Conservation (phyloP, 148 eudicot genomes). For the Salicornia ramosissima region DNA sequence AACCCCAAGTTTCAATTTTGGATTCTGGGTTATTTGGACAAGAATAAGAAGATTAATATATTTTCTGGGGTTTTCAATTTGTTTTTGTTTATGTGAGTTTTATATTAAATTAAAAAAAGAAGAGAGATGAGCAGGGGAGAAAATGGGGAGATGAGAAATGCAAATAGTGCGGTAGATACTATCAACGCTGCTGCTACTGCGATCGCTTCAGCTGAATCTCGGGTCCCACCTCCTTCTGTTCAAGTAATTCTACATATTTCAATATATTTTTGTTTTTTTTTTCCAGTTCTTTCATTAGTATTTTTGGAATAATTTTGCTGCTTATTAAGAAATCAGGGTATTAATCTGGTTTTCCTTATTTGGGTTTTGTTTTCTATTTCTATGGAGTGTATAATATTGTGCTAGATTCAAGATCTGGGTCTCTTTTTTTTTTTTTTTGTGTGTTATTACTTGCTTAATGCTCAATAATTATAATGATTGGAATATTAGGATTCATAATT, state of each 20-base stretch:
- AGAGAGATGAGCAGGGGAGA: slow-evolving; percentile 32
- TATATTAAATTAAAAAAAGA: not conserved
- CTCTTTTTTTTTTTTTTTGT: not conserved
- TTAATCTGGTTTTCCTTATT: not conserved
- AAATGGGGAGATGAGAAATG: slow-evolving; percentile 46
- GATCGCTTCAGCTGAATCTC: slow-evolving; percentile 71
- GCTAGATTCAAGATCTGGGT: slow-evolving; percentile 26
- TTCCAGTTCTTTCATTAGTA: too few species aligned
- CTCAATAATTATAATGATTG: too few species aligned
- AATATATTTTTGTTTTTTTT: not conserved
- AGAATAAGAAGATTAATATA: not conserved
- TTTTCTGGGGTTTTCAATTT: slow-evolving; percentile 4
- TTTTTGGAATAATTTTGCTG: not conserved
- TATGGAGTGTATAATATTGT: not conserved
- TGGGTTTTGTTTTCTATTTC: slow-evolving; percentile 21
- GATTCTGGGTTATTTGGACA: slow-evolving; percentile 13
- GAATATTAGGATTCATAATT: not conserved
- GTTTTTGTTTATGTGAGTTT: slow-evolving; percentile 16
- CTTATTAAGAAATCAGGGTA: not conserved
- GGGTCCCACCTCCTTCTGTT: slow-evolving; percentile 45
- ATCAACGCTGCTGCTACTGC: slow-evolving; percentile 90
- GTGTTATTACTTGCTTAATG: too few species aligned
- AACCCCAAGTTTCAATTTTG: slow-evolving; percentile 21
- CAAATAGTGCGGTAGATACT: slow-evolving; percentile 56
- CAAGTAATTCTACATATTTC: slow-evolving; percentile 36